A percentile compares a stretch with the other conserved stretches of the same genome.
Conservation (phyloP, 2,329 filamentous ascomycete genomes). For the Pestalotiopsis sp. region DNA sequence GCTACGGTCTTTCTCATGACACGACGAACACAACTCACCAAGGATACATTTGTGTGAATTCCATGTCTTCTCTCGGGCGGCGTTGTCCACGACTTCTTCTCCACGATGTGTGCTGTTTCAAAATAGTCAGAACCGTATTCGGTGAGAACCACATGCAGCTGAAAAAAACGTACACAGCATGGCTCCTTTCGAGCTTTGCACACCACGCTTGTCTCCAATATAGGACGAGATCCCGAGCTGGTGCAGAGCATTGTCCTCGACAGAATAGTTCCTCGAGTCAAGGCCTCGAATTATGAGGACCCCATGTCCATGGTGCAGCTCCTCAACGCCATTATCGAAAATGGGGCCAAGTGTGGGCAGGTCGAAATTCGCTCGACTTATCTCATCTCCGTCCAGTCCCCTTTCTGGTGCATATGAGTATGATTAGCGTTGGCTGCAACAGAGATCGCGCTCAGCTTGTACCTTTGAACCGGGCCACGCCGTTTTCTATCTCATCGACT, state of each 20-base stretch:
- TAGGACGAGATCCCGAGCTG: constrained; percentile 61
- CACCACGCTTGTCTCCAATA: constrained; percentile 55
- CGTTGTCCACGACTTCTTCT: constrained; percentile 47
- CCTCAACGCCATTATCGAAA: constrained; percentile 36
- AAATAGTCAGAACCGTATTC: not conserved
- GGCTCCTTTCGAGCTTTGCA: constrained; percentile 51
- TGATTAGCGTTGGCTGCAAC: not conserved
- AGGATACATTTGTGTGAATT: constrained; percentile 49
- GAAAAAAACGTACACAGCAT: constrained; percentile 43
- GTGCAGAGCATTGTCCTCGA: constrained; percentile 56
- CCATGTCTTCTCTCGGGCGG: constrained; percentile 48
- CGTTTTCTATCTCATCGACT: constrained; percentile 13
- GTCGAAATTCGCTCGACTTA: constrained; percentile 41
- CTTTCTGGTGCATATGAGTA: constrained; percentile 22
- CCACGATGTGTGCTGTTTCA: constrained; percentile 48
- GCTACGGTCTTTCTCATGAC: not conserved
- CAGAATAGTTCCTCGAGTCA: constrained; percentile 46
- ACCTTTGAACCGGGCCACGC: not conserved
- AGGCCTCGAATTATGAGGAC: constrained; percentile 60
- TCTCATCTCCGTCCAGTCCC: constrained; percentile 39
- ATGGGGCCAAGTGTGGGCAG: constrained; percentile 38
- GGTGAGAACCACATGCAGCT: not conserved
- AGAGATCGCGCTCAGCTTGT: not conserved
- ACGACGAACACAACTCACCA: constrained; percentile 39
- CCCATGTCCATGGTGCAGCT: constrained; percentile 47